A percentile compares a stretch with the other conserved stretches of the same genome.
Evolutionary conservation across 768 basidiomycete genomes (phyloP).

Genomic region (Auriscalpium orientale): DNA sequence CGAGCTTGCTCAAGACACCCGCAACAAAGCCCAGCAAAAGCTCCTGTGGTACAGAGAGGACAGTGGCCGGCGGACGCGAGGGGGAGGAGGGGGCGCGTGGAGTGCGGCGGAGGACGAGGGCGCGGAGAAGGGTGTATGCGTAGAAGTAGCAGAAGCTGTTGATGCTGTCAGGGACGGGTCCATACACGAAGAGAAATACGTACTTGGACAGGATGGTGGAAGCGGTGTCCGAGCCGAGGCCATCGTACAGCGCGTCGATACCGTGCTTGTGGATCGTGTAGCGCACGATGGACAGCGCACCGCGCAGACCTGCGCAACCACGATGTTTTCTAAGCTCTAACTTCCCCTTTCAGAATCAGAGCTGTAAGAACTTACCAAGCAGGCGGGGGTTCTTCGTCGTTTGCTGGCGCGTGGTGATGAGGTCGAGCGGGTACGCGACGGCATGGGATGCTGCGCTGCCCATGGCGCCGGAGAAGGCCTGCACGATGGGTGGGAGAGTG

Average conservation of each 20-base stretch:
- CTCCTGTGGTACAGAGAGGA: slow-evolving; percentile 34
- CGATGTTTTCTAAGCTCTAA: background rate
- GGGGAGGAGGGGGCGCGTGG: background rate
- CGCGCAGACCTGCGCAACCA: slow-evolving; percentile 22
- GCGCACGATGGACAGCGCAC: slow-evolving; percentile 26
- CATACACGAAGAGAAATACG: slow-evolving; percentile 8
- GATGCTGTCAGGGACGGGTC: background rate
- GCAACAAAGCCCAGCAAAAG: slow-evolving; percentile 48
- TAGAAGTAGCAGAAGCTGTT: slow-evolving; percentile 54
- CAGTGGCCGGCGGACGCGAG: slow-evolving; percentile 5
- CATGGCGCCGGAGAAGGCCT: slow-evolving; percentile 50
- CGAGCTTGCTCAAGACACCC: slow-evolving; percentile 45
- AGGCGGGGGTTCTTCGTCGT: slow-evolving; percentile 16
- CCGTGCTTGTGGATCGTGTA: slow-evolving; percentile 35
- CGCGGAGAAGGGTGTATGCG: slow-evolving; percentile 44
- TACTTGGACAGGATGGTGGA: slow-evolving; percentile 50
- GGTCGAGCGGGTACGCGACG: slow-evolving; percentile 50
- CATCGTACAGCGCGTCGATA: slow-evolving; percentile 40
- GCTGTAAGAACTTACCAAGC: slow-evolving; percentile 7
- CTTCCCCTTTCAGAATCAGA: background rate
- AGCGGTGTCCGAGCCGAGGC: slow-evolving; percentile 42
- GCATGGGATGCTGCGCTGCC: slow-evolving; percentile 49
- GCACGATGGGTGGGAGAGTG: slow-evolving; percentile 49
- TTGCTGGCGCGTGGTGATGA: slow-evolving; percentile 44
- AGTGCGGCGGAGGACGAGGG: slow-evolving; percentile 30